Evolutionary conservation across 768 basidiomycete species (phyloP), one percentile per base, ranked within the genome.

Genomic region (Hypholoma sublateritium): DNA sequence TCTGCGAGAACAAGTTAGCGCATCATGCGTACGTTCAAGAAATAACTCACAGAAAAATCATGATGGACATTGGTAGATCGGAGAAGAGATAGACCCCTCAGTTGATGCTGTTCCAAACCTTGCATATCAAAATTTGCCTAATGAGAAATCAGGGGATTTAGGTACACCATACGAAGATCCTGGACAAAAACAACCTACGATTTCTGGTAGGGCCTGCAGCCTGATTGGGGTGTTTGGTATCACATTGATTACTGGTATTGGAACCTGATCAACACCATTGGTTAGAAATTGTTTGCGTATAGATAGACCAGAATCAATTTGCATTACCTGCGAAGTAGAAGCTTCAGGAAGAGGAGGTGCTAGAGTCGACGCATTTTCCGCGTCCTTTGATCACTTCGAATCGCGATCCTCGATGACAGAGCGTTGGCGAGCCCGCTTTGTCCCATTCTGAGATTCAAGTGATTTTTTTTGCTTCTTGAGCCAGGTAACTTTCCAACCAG

Each of bases 401-500:
- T 50, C 49, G 36, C 32, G 19, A 16, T 50, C 17, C 34, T 50
- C 49, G 19, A 9, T 22, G n/a, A 17, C 19, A 9, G 49, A 21
- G 32, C 22, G 16, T 22, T 50, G 49, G n/a, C 19, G 49, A 50
- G 49, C 34, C 25, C 49, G 49, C 36, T 50, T 50, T n/a, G 17
- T n/a, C 19, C 32, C 35, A 19, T 37, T 37, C 36, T 50, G 13
- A 12, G 34, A 12, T 17, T 50, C 7, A 6, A 6, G 19, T 53
- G 14, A 17, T 45, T 45, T 55, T 25, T 58, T 47, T 43, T 53
- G 24, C 32, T 32, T 53, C 12, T 53, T 58, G 16, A 37, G n/a
- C 57, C 57, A 58, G 28, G 41, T 58, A 34, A 28, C 21, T 25
- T 54, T 45, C 57, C 57, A 58, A 39, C 43, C 41, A 41, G 51